Evolutionary conservation across 805 yeast genomes (phyloP), one percentile per base, ranked within the genome.

Genomic region (Tetrapisispora iriomotensis): DNA sequence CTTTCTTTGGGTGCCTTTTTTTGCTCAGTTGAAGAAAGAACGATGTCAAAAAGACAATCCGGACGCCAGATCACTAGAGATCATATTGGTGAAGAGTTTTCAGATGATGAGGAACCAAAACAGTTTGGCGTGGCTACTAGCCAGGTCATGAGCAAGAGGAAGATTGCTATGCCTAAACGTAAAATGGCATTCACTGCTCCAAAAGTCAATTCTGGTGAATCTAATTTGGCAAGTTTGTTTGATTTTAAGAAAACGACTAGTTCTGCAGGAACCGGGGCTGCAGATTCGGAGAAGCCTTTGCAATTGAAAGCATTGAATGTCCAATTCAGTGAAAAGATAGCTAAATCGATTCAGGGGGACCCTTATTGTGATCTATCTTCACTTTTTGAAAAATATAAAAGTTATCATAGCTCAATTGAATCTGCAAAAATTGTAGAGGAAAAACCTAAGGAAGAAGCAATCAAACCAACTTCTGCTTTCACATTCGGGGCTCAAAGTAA

Each of bases 31-130:
- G n/a, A n/a, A n/a, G n/a, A n/a, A n/a, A n/a, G n/a, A n/a, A n/a
- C n/a, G 3, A 77, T 76, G 83, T 70, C 79, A 2, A 85, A 85
- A 58, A 71, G 95, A 61, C 63, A 70, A 40, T 86, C 87, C 17
- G 72, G 67, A 37, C 60, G 66, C 17, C 94, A 85, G 58, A 64
- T 84, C 36, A 71, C 77, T 14, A 71, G 72, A 46, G 85, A 78
- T 40, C 64, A 60, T 22, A 52, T 53, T 4, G 55, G 51, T 10
- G 47, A 49, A 26, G 41, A 38, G 6, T 17, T 28, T 14, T 28
- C 23, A 12, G 64, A 67, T 28, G 70, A 66, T 14, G 73, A 66
- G 5, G 67, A 62, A 8, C 49, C 39, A 12, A 25, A 60, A 34
- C 48, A 52, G 6, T 45, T 54, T 27, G 86, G 90, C 0, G 54